phyloP scores from a whole-genome alignment of 139 green algal genomes.

The Chlamydomonas sp. region DNA sequence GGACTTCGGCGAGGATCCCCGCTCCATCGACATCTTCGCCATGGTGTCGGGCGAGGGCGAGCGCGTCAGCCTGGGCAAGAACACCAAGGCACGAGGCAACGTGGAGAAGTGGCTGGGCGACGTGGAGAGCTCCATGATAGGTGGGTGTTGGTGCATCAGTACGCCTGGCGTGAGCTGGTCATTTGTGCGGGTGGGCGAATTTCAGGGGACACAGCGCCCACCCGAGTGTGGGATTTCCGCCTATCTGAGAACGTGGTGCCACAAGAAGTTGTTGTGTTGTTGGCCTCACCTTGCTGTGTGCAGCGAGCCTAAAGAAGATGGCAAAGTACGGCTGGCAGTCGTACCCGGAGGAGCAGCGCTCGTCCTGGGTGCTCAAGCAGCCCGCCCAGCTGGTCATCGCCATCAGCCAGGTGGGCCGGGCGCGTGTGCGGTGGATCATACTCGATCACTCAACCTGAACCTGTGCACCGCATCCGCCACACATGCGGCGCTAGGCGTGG shows the following conservation, averaged over 20 bases:
- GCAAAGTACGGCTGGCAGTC: conserved; percentile 64
- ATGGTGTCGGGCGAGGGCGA: conserved; percentile 87
- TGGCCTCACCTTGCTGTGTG: background rate
- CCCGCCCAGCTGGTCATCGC: conserved; percentile 88
- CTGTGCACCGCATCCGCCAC: too few species aligned
- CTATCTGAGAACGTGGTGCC: too few species aligned
- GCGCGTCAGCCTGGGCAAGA: conserved; percentile 82
- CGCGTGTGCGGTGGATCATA: background rate
- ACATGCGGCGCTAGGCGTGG: too few species aligned
- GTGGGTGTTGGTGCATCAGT: conserved; percentile 28
- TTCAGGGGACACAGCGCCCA: too few species aligned
- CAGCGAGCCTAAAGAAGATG: conserved; percentile 66
- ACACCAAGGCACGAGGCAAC: conserved; percentile 83
- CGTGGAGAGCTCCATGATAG: conserved; percentile 81
- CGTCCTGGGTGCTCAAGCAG: conserved; percentile 83
- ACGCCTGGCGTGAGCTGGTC: too few species aligned
- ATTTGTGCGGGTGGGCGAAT: too few species aligned
- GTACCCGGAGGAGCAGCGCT: conserved; percentile 70
- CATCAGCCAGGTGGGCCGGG: conserved; percentile 59
- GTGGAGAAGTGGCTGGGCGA: conserved; percentile 87
- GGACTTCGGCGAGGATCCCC: conserved; percentile 86
- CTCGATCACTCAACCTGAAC: background rate
- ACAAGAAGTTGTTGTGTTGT: too few species aligned
- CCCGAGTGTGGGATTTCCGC: too few species aligned
- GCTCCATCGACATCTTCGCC: conserved; percentile 81